Conservation (phyloP, 306 rosid genomes). For the Purshia tridentata region DNA sequence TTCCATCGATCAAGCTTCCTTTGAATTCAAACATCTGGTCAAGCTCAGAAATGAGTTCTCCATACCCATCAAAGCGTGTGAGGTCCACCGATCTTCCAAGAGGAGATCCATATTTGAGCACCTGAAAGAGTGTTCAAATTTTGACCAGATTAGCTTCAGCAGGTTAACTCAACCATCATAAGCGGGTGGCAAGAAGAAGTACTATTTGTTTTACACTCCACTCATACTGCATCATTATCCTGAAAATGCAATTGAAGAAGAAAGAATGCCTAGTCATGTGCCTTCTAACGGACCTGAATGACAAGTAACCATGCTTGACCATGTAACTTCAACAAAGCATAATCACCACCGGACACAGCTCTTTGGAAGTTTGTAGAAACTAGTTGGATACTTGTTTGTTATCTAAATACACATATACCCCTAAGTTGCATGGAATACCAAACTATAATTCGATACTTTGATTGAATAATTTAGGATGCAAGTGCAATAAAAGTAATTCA, state of each 20-base stretch:
- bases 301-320: background rate
- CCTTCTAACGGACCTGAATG: background rate
- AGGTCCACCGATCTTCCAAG: constrained; percentile 69
- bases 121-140: constrained; percentile 39
- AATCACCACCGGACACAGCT: constrained; percentile 3
- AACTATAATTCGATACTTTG: background rate
- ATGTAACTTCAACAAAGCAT: background rate
- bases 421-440: background rate
- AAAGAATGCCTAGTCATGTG: background rate
- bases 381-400: background rate
- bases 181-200: background rate
- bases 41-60: constrained; percentile 48
- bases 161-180: background rate
- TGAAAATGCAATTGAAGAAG: too few species aligned
- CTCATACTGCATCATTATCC: background rate
- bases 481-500: constrained; percentile 1
- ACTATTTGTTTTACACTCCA: background rate
- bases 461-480: background rate
- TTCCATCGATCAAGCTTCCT: constrained; percentile 52
- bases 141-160: background rate
- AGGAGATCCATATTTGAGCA: constrained; percentile 53
- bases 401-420: background rate
- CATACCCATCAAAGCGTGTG: constrained; percentile 40
- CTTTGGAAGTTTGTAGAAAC: background rate
- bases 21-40: constrained; percentile 61